A percentile compares a stretch with the other conserved stretches of the same genome.
Evolutionary conservation across 148 eudicot species (phyloP).

Genomic region (Simmondsia chinensis): DNA sequence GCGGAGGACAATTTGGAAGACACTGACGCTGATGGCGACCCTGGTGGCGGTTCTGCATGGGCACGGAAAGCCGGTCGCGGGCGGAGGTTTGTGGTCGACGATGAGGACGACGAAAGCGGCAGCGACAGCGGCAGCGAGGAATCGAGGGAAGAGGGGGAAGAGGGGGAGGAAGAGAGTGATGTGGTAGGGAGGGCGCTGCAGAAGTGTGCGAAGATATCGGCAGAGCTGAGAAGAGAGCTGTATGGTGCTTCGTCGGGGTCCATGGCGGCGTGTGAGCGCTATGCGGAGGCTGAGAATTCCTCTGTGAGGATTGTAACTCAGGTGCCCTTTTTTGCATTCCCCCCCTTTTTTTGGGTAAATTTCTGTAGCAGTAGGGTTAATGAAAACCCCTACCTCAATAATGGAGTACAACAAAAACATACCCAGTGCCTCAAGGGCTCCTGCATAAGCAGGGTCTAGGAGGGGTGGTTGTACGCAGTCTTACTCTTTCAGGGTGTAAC

Average conservation of each 20-base stretch:
- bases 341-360: not conserved
- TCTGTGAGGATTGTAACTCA: constrained; percentile 79
- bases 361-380: not conserved
- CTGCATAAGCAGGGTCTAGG: no score
- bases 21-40: constrained; percentile 29
- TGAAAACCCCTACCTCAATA: not conserved
- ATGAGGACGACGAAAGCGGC: constrained; percentile 42
- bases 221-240: constrained; percentile 65
- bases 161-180: constrained; percentile 48
- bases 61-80: constrained; percentile 8
- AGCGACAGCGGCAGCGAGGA: constrained; percentile 14
- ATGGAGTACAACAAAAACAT: no score
- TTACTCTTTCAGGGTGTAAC: no score
- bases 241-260: constrained; percentile 36
- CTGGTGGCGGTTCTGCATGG: not conserved
- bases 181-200: constrained; percentile 78
- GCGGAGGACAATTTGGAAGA: constrained; percentile 42
- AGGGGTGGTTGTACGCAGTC: no score
- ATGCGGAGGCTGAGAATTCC: constrained; percentile 61
- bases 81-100: constrained; percentile 62
- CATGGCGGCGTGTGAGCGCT: constrained; percentile 31
- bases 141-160: constrained; percentile 24
- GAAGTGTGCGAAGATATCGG: constrained; percentile 77
- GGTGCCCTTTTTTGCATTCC: constrained; percentile 20
- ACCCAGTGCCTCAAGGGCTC: no score